Conservation (phyloP, 2,329 filamentous ascomycete genomes). For the Verticillium nubilum region DNA sequence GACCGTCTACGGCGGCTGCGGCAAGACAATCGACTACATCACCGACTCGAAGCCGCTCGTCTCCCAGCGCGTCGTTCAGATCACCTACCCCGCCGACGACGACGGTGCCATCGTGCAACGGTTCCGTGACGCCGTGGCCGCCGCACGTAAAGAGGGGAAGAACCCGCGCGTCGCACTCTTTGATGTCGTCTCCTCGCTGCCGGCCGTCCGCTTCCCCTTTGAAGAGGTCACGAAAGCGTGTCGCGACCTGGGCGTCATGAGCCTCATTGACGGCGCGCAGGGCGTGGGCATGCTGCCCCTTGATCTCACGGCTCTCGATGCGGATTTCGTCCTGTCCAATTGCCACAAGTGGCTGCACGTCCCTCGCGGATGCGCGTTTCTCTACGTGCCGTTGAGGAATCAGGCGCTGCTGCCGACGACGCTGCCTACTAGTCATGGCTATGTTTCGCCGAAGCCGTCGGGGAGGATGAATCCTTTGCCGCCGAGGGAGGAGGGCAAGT, state of each 20-base stretch:
- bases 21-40: constrained; percentile 65
- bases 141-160: constrained; percentile 49
- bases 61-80: constrained; percentile 46
- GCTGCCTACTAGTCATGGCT: constrained; percentile 77
- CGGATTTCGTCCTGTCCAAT: constrained; percentile 85
- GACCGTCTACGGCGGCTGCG: constrained; percentile 74
- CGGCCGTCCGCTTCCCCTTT: constrained; percentile 76
- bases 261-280: constrained; percentile 80
- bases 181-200: constrained; percentile 74
- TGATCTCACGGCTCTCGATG: constrained; percentile 59
- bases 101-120: constrained; percentile 50
- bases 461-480: constrained; percentile 35
- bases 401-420: constrained; percentile 70
- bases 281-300: constrained; percentile 73
- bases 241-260: constrained; percentile 60
- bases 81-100: constrained; percentile 67
- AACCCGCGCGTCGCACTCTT: constrained; percentile 67
- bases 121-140: constrained; percentile 55
- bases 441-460: constrained; percentile 37
- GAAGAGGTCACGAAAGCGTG: constrained; percentile 61
- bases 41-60: constrained; percentile 54
- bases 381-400: constrained; percentile 73
- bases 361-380: constrained; percentile 73
- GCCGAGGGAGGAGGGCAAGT: constrained; percentile 33
- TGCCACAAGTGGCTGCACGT: constrained; percentile 87